A percentile compares a stretch with the other conserved stretches of the same genome.
These are phyloP conservation scores for Dipodascus geniculatus DNA, from an alignment of 805 yeast genomes.

Conservation along the genomic window DNA sequence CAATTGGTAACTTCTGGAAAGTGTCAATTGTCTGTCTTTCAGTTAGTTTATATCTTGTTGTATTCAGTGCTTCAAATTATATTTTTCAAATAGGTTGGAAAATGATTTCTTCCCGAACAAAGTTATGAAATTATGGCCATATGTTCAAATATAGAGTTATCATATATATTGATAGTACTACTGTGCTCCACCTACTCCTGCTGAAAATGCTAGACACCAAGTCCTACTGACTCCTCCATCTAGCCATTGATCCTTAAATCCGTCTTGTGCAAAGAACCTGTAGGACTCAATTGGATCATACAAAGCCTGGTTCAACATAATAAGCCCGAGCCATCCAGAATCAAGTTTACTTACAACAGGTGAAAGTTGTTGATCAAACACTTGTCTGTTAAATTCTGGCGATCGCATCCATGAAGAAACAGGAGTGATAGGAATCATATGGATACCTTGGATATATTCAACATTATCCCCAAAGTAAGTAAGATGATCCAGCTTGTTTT, in stretches of 20 bases:
- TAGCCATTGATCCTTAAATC: slow-evolving; percentile 44
- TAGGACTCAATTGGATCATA: slow-evolving; percentile 56
- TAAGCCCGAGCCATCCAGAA: slow-evolving; percentile 50
- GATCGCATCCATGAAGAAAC: slow-evolving; percentile 43
- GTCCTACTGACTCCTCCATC: slow-evolving; percentile 82
- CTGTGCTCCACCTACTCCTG: slow-evolving; percentile 18
- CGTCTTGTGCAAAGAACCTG: slow-evolving; percentile 42
- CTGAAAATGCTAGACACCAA: slow-evolving; percentile 75
- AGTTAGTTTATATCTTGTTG: too few relatives aligned
- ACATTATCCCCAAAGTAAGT: slow-evolving; percentile 57
- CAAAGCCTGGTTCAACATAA: slow-evolving; percentile 65
- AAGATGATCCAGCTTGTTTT: slow-evolving; percentile 62
- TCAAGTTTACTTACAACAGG: slow-evolving; percentile 35
- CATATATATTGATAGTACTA: too few relatives aligned
- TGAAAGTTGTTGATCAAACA: slow-evolving; percentile 46
- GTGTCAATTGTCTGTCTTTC: too few relatives aligned
- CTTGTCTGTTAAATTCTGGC: slow-evolving; percentile 37
- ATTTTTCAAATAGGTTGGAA: too few relatives aligned
- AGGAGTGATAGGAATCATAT: slow-evolving; percentile 67
- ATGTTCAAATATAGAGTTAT: too few relatives aligned
- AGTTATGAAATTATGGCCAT: too few relatives aligned
- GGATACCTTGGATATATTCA: slow-evolving; percentile 70
- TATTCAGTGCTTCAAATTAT: too few relatives aligned
- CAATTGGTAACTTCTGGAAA: too few relatives aligned
- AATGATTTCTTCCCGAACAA: too few relatives aligned